These are phyloP conservation scores for Aspergillus carlsbadensis DNA, from an alignment of 495 filamentous ascomycete genomes.

Conservation along the genomic window DNA sequence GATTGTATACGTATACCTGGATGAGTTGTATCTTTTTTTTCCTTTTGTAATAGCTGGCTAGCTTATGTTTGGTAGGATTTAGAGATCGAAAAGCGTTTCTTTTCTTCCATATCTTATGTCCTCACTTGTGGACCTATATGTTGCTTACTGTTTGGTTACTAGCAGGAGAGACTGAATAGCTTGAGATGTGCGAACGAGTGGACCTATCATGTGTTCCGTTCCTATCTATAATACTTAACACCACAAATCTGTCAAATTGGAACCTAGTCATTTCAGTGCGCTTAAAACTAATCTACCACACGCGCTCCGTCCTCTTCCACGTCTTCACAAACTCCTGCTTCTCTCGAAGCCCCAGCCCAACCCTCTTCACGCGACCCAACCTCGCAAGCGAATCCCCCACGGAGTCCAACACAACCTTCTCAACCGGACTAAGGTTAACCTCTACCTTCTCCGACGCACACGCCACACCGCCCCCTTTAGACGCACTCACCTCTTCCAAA, in stretches of 20 bases:
- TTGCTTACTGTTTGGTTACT: no score
- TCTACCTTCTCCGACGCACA: constrained; percentile 11
- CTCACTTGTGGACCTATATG: not conserved
- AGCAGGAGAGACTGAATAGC: no score
- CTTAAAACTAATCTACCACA: no score
- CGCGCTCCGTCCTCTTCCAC: constrained; percentile 51
- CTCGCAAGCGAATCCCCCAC: constrained; percentile 86
- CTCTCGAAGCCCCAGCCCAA: constrained; percentile 76
- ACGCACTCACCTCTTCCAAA: constrained; percentile 35
- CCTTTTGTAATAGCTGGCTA: not conserved
- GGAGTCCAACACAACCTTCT: constrained; percentile 64
- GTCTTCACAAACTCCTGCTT: constrained; percentile 74
- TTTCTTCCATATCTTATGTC: not conserved
- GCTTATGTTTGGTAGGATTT: not conserved
- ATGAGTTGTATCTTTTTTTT: no score
- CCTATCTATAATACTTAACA: no score
- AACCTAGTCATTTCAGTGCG: no score
- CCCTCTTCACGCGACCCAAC: constrained; percentile 85
- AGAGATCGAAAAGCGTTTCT: constrained; percentile 7
- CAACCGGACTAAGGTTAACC: constrained; percentile 44
- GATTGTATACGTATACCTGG: not conserved
- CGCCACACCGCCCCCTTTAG: constrained; percentile 33
- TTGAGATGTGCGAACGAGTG: no score
- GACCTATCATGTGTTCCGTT: no score
- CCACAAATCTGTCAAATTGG: no score